Base-by-base conservation (phyloP, 805 yeast species). In the Wickerhamomyces strasburgensis region DNA sequence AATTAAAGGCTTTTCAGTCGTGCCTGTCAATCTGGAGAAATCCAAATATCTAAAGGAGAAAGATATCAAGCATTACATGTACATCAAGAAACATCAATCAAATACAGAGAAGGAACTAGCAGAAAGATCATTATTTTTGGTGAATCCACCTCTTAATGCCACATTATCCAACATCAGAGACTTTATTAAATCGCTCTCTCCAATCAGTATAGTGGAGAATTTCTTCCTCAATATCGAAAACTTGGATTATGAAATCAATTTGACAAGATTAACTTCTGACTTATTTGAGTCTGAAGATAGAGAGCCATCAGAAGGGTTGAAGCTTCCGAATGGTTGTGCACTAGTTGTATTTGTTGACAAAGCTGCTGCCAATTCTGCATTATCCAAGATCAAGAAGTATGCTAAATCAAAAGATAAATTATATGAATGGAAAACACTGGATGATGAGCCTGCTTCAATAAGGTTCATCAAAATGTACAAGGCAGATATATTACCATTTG, bases 261-360 rank as follows among this genome's bases (percentile, higher is more conserved):
- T 84, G 35, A 67, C 80, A 1, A 67, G 68, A 40, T 63, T 83
- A 37, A 78, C 88, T 0, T 73, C 80, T 11, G 82, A 78, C 38
- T 52, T 73, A 37, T 67, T 68, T 49, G 61, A 69, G 10, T 47
- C 54, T 9, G 58, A 49, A 6, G 54, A 53, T 31, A 35, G 23
- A 7, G 46, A 48, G 6, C 58, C 43, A 17, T 53, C 52, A 10
- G 49, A 54, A 14, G 58, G 60, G 3, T 48, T 70, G 38, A 76
- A 68, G 46, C 64, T 83, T 27, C 94, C 94, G 29, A 75, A 78
- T 49, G 79, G 83, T 41, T 79, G 89, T 44, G 90, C 85, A 0
- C 64, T 86, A 6, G 69, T 86, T 29, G 76, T 78, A 19, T 79
- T 87, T 54, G 73, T 88, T 6, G 97, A 87, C 59, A 77, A 77